Percentiles rank a stretch among this genome's conserved stretches.
These are phyloP conservation scores for Yamadazyma olivae DNA, from an alignment of 805 yeast genomes.

Conservation along the genomic window DNA sequence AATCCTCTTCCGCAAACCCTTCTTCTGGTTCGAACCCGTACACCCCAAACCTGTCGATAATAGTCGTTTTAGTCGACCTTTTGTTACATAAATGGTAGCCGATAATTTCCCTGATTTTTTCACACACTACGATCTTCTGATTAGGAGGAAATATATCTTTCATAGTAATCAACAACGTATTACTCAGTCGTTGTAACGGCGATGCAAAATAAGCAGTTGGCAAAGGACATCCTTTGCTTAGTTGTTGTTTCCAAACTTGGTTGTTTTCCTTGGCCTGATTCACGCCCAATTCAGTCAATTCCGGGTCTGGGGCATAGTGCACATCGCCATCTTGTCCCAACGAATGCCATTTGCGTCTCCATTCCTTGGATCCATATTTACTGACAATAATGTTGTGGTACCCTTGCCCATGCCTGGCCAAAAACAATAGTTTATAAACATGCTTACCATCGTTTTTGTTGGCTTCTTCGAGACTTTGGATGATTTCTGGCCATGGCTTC, in stretches of 20 bases:
- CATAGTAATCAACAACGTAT: constrained; percentile 49
- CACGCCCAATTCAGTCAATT: constrained; percentile 52
- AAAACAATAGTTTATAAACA: constrained; percentile 39
- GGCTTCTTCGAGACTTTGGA: constrained; percentile 26
- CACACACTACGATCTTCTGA: constrained; percentile 28
- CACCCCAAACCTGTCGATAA: constrained; percentile 35
- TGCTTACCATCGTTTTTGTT: constrained; percentile 3
- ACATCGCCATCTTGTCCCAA: constrained; percentile 53
- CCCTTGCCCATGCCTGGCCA: constrained; percentile 73
- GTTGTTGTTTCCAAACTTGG: constrained; percentile 41
- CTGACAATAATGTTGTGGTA: constrained; percentile 55
- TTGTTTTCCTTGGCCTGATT: constrained; percentile 54
- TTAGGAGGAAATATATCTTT: constrained; percentile 24
- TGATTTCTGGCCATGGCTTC: constrained; percentile 38
- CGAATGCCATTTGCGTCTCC: constrained; percentile 57
- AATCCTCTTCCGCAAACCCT: constrained; percentile 47
- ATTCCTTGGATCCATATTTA: constrained; percentile 43
- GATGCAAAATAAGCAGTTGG: constrained; percentile 56
- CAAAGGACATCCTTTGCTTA: constrained; percentile 47
- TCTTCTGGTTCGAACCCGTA: constrained; percentile 30
- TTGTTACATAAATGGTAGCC: constrained; percentile 63
- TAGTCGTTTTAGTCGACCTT: constrained; percentile 40
- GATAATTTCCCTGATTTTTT: constrained; percentile 55
- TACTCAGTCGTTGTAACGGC: constrained; percentile 62
- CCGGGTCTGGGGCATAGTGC: constrained; percentile 61